Base-by-base conservation (phyloP, 2,329 filamentous ascomycete genomes). In the Colletotrichum sojae region DNA sequence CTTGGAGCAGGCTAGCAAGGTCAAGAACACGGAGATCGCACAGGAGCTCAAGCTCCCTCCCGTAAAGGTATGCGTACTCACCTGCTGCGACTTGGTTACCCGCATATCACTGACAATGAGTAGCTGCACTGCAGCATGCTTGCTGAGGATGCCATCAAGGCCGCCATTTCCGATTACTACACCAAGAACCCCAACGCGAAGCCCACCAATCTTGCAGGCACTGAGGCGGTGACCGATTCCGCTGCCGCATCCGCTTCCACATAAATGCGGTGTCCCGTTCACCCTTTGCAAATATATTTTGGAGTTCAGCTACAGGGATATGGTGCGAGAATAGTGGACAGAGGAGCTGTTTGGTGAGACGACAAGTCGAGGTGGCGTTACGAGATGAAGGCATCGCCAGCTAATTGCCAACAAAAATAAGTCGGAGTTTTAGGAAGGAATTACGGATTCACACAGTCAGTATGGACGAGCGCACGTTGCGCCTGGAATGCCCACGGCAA, bases 1-100 rank as follows among this genome's bases (percentile, higher is more conserved):
- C 74, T 72, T 99, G 73, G 96, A 99, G 76, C 94, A 99, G 80
- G 96, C 97, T 40, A 91, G 91, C 63, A 92, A 92, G 83, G 93
- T 99, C 76, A 92, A 94, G 85, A 99, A 99, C 83, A 97, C 95
- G 4, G 95, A 99, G 83, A 99, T 99, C 78, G 96, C 96, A 45
- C 97, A 97, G 86, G 97, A 99, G 84, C 86, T 98, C 66, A 96
- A 94, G 78, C 83, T 96, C 77, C 94, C 94, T 43, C 94, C 94
- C 71, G 94, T 97, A 58, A 97, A 97, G 85, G 93, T 94, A 84
- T 56, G 53, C n/a, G 2, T 40, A 56, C 3, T 46, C 31, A 53
- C 18, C 43, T 46, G 20, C 15, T 20, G 18, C 5, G 6, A 36
- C 31, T 36, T 36, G 16, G 12, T 16, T 13, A n/a, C 13, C 16